Evolutionary conservation across 139 green algal genomes (phyloP).

Genomic region (Haematococcus lacustris): DNA sequence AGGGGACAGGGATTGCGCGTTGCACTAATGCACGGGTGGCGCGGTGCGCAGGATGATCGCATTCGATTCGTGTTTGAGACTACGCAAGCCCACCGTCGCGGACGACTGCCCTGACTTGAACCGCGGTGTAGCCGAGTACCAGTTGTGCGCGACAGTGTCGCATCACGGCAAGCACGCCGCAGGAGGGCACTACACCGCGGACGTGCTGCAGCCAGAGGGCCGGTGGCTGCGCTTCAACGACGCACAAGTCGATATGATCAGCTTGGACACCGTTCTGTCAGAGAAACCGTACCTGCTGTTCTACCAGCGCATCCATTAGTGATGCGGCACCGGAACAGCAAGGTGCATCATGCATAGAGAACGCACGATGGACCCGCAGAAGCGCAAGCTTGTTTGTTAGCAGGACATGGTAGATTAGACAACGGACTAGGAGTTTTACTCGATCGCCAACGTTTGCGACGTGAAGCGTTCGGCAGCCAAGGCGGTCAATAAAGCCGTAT

Average conservation of each 20-base stretch:
- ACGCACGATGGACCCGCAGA: too few species aligned
- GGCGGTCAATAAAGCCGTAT: too few species aligned
- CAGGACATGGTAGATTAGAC: too few species aligned
- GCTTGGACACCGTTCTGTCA: slow-evolving; percentile 31
- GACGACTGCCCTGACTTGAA: slow-evolving; percentile 46
- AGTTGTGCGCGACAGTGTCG: slow-evolving; percentile 57
- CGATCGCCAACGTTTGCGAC: too few species aligned
- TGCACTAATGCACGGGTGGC: too few species aligned
- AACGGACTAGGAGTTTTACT: too few species aligned
- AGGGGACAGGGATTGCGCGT: too few species aligned
- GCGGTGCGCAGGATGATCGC: slow-evolving; percentile 22
- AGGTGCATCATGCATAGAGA: too few species aligned
- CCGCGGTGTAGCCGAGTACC: slow-evolving; percentile 36
- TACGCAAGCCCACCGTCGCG: slow-evolving; percentile 31
- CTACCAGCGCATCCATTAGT: slow-evolving; percentile 64
- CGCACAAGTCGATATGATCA: slow-evolving; percentile 44
- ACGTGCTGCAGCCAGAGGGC: slow-evolving; percentile 60
- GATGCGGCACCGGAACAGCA: too few species aligned
- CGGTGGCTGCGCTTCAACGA: slow-evolving; percentile 76
- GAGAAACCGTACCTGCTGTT: slow-evolving; percentile 67
- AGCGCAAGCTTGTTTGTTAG: too few species aligned
- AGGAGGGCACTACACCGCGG: slow-evolving; percentile 74
- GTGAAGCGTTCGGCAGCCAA: too few species aligned
- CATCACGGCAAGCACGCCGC: slow-evolving; percentile 59
- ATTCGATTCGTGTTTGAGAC: slow-evolving; percentile 41